Conservation (phyloP, 1,284 basidiomycete species). For the Ceratobasidium sp. region DNA sequence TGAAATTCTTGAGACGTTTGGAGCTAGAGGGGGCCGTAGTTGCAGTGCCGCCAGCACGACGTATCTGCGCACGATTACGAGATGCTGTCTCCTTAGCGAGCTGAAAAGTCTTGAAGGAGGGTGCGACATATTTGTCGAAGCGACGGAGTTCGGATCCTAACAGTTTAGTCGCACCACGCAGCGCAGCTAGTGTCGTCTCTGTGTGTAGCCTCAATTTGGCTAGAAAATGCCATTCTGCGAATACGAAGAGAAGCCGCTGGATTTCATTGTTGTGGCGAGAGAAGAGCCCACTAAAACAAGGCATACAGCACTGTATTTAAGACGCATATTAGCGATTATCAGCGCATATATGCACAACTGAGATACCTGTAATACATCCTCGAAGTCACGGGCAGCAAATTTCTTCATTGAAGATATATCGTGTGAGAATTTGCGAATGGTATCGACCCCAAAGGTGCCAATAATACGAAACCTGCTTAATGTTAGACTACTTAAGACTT, state of each 20-base stretch:
- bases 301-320: slow-evolving; percentile 56
- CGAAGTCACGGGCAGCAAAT: slow-evolving; percentile 46
- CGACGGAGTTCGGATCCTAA: slow-evolving; percentile 49
- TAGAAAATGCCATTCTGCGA: slow-evolving; percentile 56
- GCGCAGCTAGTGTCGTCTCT: slow-evolving; percentile 51
- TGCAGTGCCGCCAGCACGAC: too few relatives aligned
- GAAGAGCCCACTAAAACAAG: slow-evolving; percentile 57
- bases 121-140: slow-evolving; percentile 51
- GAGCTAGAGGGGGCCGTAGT: too few relatives aligned
- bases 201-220: slow-evolving; percentile 58
- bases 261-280: slow-evolving; percentile 53
- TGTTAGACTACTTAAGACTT: too few relatives aligned
- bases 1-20: slow-evolving; percentile 49
- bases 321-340: too few relatives aligned
- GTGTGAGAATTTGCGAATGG: slow-evolving; percentile 12
- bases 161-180: slow-evolving; percentile 51
- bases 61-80: too few relatives aligned
- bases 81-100: too few relatives aligned
- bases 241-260: slow-evolving; percentile 53
- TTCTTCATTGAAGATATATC: slow-evolving; percentile 44
- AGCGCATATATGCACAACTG: too few relatives aligned
- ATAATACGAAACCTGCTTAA: slow-evolving; percentile 21
- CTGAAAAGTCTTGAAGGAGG: slow-evolving; percentile 49
- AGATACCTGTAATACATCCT: slow-evolving; percentile 55
- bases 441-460: slow-evolving; percentile 3